Conservation (phyloP, 208 protist species). For the Sergeia podlipaevii region DNA sequence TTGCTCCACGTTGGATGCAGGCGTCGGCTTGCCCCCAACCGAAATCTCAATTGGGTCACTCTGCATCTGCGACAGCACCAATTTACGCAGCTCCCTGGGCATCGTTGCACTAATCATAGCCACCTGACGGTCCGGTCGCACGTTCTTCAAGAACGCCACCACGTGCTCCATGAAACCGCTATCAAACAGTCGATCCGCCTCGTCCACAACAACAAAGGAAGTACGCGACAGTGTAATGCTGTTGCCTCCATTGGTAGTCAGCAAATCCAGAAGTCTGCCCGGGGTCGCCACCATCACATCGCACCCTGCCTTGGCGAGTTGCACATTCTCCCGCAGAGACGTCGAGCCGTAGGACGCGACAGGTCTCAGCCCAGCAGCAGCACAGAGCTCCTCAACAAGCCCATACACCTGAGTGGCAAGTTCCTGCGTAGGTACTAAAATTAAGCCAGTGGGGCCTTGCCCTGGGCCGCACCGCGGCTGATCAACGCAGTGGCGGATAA, state of each 20-base stretch:
- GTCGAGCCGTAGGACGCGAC: slow-evolving; percentile 78
- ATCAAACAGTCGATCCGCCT: slow-evolving; percentile 94
- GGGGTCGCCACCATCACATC: slow-evolving; percentile 86
- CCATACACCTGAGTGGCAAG: slow-evolving; percentile 87
- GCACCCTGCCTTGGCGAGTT: slow-evolving; percentile 46
- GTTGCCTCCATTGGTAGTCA: slow-evolving; percentile 76
- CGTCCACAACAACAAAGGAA: slow-evolving; percentile 92
- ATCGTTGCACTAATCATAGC: slow-evolving; percentile 93
- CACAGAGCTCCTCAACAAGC: slow-evolving; percentile 70
- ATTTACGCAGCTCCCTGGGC: slow-evolving; percentile 78
- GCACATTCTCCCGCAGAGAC: slow-evolving; percentile 76
- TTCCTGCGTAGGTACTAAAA: slow-evolving; percentile 94
- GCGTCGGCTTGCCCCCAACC: slow-evolving; percentile 79
- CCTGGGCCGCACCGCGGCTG: slow-evolving; percentile 70
- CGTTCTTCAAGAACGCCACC: slow-evolving; percentile 84
- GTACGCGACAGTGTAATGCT: slow-evolving; percentile 55
- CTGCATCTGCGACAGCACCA: slow-evolving; percentile 68
- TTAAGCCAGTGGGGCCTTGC: slow-evolving; percentile 87
- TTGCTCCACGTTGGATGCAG: slow-evolving; percentile 89
- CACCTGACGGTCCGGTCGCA: slow-evolving; percentile 83
- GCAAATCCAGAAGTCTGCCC: slow-evolving; percentile 83
- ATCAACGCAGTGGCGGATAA: slow-evolving; percentile 86
- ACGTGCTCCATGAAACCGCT: slow-evolving; percentile 94
- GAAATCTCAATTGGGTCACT: slow-evolving; percentile 82
- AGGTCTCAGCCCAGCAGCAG: slow-evolving; percentile 36